Evolutionary conservation across 371 early-diverging fungal species (phyloP), one percentile per base, ranked within the genome.

Genomic region (Capillidium heterosporum): DNA sequence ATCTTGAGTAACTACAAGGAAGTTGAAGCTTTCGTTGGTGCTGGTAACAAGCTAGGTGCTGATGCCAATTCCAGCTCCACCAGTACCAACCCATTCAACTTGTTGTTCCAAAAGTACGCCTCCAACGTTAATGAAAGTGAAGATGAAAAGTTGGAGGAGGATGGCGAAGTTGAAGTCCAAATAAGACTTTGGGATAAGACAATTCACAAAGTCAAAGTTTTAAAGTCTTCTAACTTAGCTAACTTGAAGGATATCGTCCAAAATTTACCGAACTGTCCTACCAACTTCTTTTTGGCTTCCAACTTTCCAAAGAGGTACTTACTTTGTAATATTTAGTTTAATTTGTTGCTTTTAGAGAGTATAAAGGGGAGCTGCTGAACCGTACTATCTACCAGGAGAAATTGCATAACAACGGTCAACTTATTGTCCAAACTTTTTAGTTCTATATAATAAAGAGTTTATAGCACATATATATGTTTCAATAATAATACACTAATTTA

Each of bases 1-100:
- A 58, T 58, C 27, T 32, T 32, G 42, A 35, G 21, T 2, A 21
- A 58, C 28, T 58, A 58, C 29, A 49, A 41, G 31, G 48, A 58
- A 5, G 29, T 58, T 5, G 21, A 32, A n/a, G 26, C 49, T 21
- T 58, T 58, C 35, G 39, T 32, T 7, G 58, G 58, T 17, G 10
- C 50, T 27, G 58, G 58, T 11, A 48, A 28, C 7, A 48, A 49
- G n/a, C 35, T 58, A 13, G 58, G 58, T 31, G 49, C 10, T 28
- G 2, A 53, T 35, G 35, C 35, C 4, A n/a, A n/a, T n/a, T 4
- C 7, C 7, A 35, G 7, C 13, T 41, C 26, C 17, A 10, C 43
- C 11, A 24, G 24, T 13, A 13, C 32, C 2, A 43, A 56, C 27
- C 56, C 56, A 1, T 47, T 56, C 26, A 4, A 21, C 21, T 27